Evolutionary conservation across 176 grass and related monocot species (phyloP).

Genomic region (Cenchrus americanus): DNA sequence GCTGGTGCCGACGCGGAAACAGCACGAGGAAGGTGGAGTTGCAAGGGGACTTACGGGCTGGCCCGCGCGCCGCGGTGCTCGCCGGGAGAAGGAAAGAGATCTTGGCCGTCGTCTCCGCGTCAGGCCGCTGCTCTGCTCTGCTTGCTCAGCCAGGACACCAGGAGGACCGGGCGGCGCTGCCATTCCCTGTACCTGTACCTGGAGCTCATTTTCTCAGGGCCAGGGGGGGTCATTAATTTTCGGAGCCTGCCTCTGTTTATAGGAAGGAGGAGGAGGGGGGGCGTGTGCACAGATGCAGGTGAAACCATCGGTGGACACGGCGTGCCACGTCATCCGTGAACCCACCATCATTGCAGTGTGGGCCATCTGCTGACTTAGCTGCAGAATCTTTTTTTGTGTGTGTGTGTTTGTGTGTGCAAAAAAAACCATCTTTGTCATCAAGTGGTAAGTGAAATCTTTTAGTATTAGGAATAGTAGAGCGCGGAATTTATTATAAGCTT

Average conservation of each 20-base stretch:
- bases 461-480: too few species aligned
- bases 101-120: not conserved
- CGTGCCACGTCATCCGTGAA: slow-evolving; percentile 8
- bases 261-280: not conserved
- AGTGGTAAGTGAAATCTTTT: too few species aligned
- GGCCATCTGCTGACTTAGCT: not conserved
- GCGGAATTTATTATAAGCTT: too few species aligned
- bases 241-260: not conserved
- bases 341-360: not conserved
- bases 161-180: not conserved
- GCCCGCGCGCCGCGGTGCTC: too few species aligned
- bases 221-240: not conserved
- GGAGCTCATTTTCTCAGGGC: slow-evolving; percentile 20
- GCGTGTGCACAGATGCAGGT: not conserved
- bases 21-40: not conserved
- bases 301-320: not conserved
- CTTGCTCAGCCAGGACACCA: too few species aligned
- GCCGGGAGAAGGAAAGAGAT: not conserved
- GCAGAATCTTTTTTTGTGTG: too few species aligned
- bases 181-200: not conserved
- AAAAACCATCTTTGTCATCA: too few species aligned
- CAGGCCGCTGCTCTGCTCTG: not conserved
- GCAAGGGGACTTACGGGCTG: slow-evolving; percentile 36
- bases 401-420: too few species aligned
- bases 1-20: not conserved